Evolutionary conservation across 1,284 basidiomycete species (phyloP), one percentile per base, ranked within the genome.

Genomic region (Irpex sp.): DNA sequence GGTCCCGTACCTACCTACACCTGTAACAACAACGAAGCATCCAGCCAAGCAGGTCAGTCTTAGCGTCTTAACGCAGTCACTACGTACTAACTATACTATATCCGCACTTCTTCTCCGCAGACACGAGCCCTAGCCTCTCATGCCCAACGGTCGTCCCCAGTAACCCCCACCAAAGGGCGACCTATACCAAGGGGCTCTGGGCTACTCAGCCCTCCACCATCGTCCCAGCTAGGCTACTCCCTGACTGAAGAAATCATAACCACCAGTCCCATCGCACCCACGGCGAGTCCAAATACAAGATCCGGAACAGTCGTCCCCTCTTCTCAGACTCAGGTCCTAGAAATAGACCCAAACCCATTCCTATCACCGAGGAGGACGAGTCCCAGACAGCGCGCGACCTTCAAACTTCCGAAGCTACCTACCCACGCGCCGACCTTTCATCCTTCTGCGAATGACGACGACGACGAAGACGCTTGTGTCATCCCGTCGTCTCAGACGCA

Each of bases 241-340:
- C n/a, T 12, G 39, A 45, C n/a, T 12, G 2, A 12, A 14, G 39
- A 45, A 2, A 45, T n/a, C 6, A n/a, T 45, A n/a, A 1, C 12
- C 19, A 51, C 49, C 14, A 51, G 49, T 51, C 49, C 49, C 19
- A 51, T 28, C 18, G 37, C 37, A 10, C 19, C 37, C 0, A 6
- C n/a, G 23, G 4, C 54, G 1, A 47, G 57, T 57, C 39, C 39
- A 4, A 48, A 8, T n/a, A 36, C 55, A 6, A 39, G 8, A 9
- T 39, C 59, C 1, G 21, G 49, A 23, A 58, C 57, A n/a, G 56
- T 60, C 16, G 28, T 60, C 0, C 59, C 59, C 4, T 56, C 59
- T 35, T 60, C 59, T 9, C 59, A 60, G 59, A 56, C 52, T 8
- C 53, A 60, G 18, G 14, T 56, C 3, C 33, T 60, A 12, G 58